phyloP scores from a whole-genome alignment of 345 rosid genomes.

The Conringia planisiliqua region DNA sequence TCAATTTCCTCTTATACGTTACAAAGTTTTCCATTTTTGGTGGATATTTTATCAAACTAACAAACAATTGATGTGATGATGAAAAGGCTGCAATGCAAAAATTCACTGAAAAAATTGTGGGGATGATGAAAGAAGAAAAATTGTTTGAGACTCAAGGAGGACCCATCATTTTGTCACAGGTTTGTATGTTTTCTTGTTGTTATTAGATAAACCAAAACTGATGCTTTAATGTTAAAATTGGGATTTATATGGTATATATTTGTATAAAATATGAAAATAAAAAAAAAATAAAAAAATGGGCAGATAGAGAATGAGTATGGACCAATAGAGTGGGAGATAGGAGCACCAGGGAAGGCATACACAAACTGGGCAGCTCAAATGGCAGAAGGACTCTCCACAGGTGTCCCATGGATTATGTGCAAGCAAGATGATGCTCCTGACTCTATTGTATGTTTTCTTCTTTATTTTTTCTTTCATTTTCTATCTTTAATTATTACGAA shows the following conservation, averaged over 20 bases:
- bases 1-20: not conserved
- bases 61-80: constrained; percentile 36
- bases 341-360: constrained; percentile 49
- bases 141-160: constrained; percentile 81
- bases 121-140: constrained; percentile 68
- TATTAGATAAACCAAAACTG: not conserved
- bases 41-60: not conserved
- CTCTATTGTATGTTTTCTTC: constrained; percentile 45
- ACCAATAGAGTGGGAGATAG: constrained; percentile 46
- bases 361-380: constrained; percentile 59
- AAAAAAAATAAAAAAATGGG: too few species aligned
- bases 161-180: constrained; percentile 87
- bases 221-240: not conserved
- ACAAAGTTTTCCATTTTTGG: not conserved
- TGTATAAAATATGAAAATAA: not conserved
- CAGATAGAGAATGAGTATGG: constrained; percentile 79
- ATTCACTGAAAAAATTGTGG: constrained; percentile 72
- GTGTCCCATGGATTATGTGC: constrained; percentile 81
- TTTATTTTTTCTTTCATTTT: not conserved
- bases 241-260: not conserved
- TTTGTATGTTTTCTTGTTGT: constrained; percentile 15
- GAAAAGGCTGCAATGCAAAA: constrained; percentile 72
- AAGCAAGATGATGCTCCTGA: constrained; percentile 67
- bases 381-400: constrained; percentile 57
- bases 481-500: not conserved